Conservation (phyloP, 2,329 filamentous ascomycete genomes). For the Fusarium nisikadoi region DNA sequence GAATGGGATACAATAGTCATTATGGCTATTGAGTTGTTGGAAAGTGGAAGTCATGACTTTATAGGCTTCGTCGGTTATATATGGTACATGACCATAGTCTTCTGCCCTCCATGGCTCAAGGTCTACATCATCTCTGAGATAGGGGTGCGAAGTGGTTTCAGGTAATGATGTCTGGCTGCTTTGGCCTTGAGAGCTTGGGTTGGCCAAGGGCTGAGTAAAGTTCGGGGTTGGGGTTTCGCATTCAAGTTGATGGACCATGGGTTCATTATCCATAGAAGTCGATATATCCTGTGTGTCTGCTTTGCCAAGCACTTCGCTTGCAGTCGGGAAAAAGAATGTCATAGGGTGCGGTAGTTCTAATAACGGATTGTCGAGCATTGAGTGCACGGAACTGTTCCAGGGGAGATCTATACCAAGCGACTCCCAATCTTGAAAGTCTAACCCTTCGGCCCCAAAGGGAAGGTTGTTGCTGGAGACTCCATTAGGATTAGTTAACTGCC, state of each 20-base stretch:
- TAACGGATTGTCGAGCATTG: not conserved
- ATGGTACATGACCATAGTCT: not conserved
- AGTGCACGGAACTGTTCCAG: not conserved
- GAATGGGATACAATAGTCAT: not conserved
- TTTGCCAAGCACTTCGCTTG: not conserved
- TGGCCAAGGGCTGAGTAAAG: not conserved
- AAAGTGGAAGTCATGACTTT: not conserved
- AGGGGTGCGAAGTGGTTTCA: no score
- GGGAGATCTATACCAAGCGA: not conserved
- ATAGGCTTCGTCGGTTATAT: not conserved
- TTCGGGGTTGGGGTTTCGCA: not conserved
- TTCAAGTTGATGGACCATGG: not conserved
- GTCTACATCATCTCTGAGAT: not conserved
- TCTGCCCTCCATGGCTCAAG: not conserved
- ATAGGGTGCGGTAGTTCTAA: not conserved
- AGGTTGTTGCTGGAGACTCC: not conserved
- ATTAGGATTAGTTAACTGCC: not conserved
- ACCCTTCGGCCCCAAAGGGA: not conserved
- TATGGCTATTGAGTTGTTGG: not conserved
- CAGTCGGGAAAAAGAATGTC: not conserved
- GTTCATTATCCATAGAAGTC: not conserved
- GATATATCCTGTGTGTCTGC: no score
- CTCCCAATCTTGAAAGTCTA: not conserved
- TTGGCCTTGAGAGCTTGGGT: not conserved
- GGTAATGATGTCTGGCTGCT: not conserved